phyloP scores from a whole-genome alignment of 1,284 basidiomycete genomes.

The Singerocomus rubriflavus region DNA sequence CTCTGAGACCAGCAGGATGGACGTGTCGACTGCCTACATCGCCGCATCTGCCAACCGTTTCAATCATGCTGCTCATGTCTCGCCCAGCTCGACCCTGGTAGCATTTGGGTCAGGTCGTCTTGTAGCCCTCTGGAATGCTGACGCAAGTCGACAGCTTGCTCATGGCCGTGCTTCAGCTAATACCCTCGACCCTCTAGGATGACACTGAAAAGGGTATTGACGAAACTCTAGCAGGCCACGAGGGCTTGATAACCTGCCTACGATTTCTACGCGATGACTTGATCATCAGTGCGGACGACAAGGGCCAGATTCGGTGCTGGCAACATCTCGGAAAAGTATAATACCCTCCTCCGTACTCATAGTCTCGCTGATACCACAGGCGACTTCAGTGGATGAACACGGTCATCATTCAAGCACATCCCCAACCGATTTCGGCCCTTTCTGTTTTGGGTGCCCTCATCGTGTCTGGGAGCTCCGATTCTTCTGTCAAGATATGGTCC shows the following conservation, averaged over 20 bases:
- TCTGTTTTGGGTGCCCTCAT: conserved; percentile 47
- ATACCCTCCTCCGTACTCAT: conserved; percentile 9
- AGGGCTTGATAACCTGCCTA: conserved; percentile 73
- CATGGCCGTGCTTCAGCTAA: conserved; percentile 3
- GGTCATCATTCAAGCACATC: conserved; percentile 56
- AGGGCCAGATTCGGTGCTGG: conserved; percentile 62
- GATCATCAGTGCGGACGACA: conserved; percentile 73
- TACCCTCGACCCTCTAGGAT: conserved; percentile 38
- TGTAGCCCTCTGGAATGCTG: conserved; percentile 76
- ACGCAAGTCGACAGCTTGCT: conserved; percentile 36
- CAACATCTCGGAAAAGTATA: conserved; percentile 40
- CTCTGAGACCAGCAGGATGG: conserved; percentile 8
- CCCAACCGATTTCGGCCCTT: conserved; percentile 65
- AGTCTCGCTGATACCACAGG: conserved; percentile 15
- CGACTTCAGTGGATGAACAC: conserved; percentile 51
- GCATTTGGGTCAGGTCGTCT: conserved; percentile 79
- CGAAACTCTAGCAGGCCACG: conserved; percentile 72
- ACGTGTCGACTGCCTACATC: conserved; percentile 55
- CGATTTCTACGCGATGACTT: conserved; percentile 51
- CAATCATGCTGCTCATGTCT: conserved; percentile 60
- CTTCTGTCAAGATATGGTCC: conserved; percentile 70
- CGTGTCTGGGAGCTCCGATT: conserved; percentile 80
- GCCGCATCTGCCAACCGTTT: conserved; percentile 78
- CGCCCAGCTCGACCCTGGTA: conserved; percentile 49
- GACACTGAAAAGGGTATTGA: conserved; percentile 52